These are phyloP conservation scores for Petasospora fabianii DNA, from an alignment of 1,139 yeast species.

Conservation along the genomic window DNA sequence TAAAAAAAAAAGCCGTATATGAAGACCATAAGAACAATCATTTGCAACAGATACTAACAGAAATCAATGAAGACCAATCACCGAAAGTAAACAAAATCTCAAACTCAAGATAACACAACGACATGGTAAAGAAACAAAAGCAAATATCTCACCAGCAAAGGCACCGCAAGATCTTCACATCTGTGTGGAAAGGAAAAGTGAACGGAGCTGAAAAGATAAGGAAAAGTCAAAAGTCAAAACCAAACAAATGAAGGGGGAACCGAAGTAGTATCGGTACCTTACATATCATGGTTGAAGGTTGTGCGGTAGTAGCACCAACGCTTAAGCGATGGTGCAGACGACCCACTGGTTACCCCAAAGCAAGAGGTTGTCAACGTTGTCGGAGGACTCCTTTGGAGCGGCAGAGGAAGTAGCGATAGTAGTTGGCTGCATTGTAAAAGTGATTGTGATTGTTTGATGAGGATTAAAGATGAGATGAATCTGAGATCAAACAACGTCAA, in stretches of 20 bases:
- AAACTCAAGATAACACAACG: background rate
- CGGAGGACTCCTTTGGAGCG: constrained; percentile 20
- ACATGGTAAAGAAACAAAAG: too few species aligned
- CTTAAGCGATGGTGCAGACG: constrained; percentile 17
- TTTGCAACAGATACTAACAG: too few species aligned
- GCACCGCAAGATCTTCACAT: background rate
- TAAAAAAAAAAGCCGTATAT: too few species aligned
- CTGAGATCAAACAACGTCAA: background rate
- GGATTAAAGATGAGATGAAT: background rate
- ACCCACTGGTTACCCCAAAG: constrained; percentile 17
- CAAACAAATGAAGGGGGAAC: background rate
- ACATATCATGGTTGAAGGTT: too few species aligned
- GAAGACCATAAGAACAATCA: too few species aligned
- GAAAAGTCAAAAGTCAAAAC: background rate
- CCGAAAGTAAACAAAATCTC: too few species aligned
- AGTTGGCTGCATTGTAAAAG: constrained; percentile 20
- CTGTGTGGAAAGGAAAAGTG: background rate
- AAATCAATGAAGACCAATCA: too few species aligned
- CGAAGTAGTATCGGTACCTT: too few species aligned
- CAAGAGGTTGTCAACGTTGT: constrained; percentile 18
- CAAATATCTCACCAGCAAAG: background rate
- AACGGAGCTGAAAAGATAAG: background rate
- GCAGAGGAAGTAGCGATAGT: constrained; percentile 14
- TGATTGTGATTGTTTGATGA: background rate
- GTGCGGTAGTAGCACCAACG: background rate